phyloP scores from a whole-genome alignment of 2,329 filamentous ascomycete species.

The Nemania sp. region DNA sequence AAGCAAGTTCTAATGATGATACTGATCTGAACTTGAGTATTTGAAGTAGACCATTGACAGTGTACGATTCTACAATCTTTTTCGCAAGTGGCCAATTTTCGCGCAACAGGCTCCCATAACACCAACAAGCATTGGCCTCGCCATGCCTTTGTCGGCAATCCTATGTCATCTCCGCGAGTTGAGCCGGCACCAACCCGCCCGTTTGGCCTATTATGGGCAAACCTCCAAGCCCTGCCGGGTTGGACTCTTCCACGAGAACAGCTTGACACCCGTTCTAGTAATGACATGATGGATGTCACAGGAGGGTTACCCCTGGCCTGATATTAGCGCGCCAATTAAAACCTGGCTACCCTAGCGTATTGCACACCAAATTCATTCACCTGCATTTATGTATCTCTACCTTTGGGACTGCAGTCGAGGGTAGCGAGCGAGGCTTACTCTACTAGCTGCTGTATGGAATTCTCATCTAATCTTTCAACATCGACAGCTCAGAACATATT shows the following conservation, averaged over 20 bases:
- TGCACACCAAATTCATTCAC: slow-evolving; percentile 20
- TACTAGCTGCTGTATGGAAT: not conserved
- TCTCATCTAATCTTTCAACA: slow-evolving; percentile 14
- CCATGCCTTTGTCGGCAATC: slow-evolving; percentile 24
- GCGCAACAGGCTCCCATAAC: slow-evolving; percentile 13
- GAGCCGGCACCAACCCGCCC: slow-evolving; percentile 30
- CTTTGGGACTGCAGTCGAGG: not conserved
- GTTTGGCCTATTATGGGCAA: slow-evolving; percentile 37
- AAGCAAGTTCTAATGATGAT: slow-evolving; percentile 4
- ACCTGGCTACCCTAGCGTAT: slow-evolving; percentile 6
- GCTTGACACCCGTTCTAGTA: slow-evolving; percentile 21
- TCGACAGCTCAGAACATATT: slow-evolving; percentile 6
- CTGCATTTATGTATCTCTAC: slow-evolving; percentile 28
- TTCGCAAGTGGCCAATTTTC: slow-evolving; percentile 2
- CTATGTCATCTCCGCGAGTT: slow-evolving; percentile 25
- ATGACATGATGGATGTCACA: slow-evolving; percentile 21
- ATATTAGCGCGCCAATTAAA: slow-evolving; percentile 36
- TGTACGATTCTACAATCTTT: not conserved
- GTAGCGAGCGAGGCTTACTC: slow-evolving; percentile 17
- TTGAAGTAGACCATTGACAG: not conserved
- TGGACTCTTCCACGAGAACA: slow-evolving; percentile 20
- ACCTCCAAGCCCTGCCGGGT: slow-evolving; percentile 26
- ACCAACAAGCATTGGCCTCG: slow-evolving; percentile 25
- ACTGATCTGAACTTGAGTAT: not conserved
- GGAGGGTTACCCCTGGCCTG: slow-evolving; percentile 27